These are phyloP conservation scores for Kuraishia hungarica DNA, from an alignment of 805 yeast genomes.

Conservation along the genomic window DNA sequence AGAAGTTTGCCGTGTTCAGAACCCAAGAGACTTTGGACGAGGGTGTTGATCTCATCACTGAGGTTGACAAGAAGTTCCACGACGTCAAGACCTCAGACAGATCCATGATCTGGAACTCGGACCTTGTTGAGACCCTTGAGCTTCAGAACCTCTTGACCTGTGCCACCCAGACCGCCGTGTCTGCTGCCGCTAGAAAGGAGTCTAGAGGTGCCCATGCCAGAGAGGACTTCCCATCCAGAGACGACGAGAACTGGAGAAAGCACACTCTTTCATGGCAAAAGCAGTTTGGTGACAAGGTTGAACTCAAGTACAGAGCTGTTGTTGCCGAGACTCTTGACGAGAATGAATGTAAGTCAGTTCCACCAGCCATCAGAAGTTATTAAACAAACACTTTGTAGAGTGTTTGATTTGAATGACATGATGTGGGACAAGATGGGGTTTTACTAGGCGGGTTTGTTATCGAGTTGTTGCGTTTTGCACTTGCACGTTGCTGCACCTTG, in stretches of 20 bases:
- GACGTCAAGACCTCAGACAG: constrained; percentile 87
- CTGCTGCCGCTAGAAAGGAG: constrained; percentile 93
- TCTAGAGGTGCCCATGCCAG: constrained; percentile 99
- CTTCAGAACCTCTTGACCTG: constrained; percentile 94
- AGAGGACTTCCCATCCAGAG: constrained; percentile 95
- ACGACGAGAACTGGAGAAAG: constrained; percentile 96
- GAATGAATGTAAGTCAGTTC: constrained; percentile 88
- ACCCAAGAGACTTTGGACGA: constrained; percentile 84
- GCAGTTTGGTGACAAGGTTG: constrained; percentile 59
- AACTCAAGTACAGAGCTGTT: constrained; percentile 80
- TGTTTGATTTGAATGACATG: no score
- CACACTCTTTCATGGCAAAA: constrained; percentile 92
- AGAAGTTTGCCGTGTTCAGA: constrained; percentile 95
- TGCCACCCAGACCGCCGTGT: constrained; percentile 90
- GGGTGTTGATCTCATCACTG: constrained; percentile 75
- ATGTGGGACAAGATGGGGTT: no score
- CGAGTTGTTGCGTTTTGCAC: no score
- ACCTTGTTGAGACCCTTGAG: constrained; percentile 91
- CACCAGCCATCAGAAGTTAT: constrained; percentile 94
- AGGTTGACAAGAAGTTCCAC: constrained; percentile 64
- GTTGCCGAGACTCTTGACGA: constrained; percentile 80
- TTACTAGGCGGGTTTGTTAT: no score
- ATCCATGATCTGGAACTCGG: constrained; percentile 98
- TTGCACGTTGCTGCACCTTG: no score
- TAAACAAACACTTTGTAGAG: no score